phyloP scores from a whole-genome alignment of 1,284 basidiomycete genomes.

The Prillingera fragicola region DNA sequence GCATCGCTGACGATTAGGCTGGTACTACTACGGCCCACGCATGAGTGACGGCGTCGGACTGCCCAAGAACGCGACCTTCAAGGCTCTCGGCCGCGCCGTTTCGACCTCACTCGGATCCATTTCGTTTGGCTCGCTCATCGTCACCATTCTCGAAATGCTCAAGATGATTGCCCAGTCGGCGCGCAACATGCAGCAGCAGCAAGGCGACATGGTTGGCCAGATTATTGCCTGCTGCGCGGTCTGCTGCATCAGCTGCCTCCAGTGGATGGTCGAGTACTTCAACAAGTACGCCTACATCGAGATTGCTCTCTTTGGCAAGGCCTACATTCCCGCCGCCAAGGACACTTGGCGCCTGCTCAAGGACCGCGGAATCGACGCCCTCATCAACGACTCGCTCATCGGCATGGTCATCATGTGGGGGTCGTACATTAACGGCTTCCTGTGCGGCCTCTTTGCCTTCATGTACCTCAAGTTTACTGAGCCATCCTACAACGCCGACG shows the following conservation, averaged over 20 bases:
- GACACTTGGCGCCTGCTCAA: conserved; percentile 83
- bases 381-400: conserved; percentile 80
- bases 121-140: conserved; percentile 82
- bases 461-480: conserved; percentile 68
- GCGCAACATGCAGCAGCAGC: conserved; percentile 61
- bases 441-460: conserved; percentile 73
- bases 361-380: conserved; percentile 74
- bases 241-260: conserved; percentile 72
- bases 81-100: conserved; percentile 71
- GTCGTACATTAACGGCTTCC: conserved; percentile 68
- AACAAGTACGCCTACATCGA: conserved; percentile 58
- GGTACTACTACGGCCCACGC: conserved; percentile 47
- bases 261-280: conserved; percentile 69
- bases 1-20: conserved; percentile 20
- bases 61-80: conserved; percentile 65
- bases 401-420: conserved; percentile 59
- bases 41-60: conserved; percentile 29
- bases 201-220: conserved; percentile 69
- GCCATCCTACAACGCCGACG: conserved; percentile 64
- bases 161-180: conserved; percentile 61
- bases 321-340: conserved; percentile 78
- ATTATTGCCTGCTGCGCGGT: conserved; percentile 65
- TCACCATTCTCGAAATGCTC: conserved; percentile 74
- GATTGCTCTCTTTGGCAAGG: conserved; percentile 80
- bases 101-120: conserved; percentile 82